phyloP scores from a whole-genome alignment of 129 eudicot species.

The Flaveria linearis region DNA sequence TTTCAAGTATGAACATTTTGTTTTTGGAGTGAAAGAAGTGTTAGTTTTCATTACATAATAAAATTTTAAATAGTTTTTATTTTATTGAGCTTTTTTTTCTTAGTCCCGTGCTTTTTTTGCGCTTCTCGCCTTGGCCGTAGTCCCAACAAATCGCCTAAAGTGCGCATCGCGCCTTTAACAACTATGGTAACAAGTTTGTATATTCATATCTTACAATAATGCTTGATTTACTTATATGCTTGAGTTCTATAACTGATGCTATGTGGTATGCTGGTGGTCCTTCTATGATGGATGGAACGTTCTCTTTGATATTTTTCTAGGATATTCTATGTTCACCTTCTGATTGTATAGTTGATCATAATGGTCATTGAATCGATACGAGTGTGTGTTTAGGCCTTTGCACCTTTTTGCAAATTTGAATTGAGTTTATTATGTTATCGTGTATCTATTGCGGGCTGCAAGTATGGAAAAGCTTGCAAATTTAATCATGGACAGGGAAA shows the following conservation, averaged over 20 bases:
- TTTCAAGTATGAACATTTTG: no score
- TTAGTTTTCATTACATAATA: no score
- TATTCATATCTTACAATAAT: neutral
- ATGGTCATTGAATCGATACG: neutral
- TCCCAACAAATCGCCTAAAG: no score
- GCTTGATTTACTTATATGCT: constrained; percentile 23
- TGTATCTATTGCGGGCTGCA: constrained; percentile 76
- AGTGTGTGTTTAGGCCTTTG: constrained; percentile 15
- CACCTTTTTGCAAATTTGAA: neutral
- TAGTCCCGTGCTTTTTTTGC: no score
- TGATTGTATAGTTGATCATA: neutral
- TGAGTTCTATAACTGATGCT: constrained; percentile 17
- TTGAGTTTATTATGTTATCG: constrained; percentile 59
- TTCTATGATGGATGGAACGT: neutral
- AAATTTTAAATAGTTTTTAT: no score
- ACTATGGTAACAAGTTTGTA: neutral
- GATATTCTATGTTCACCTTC: neutral
- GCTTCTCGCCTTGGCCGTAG: no score
- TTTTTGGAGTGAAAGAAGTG: no score
- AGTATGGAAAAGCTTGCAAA: constrained; percentile 59
- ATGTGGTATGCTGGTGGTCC: neutral
- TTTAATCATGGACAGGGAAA: constrained; percentile 48
- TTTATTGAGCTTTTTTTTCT: no score
- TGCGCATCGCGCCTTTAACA: no score
- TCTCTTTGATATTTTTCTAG: neutral